These are phyloP conservation scores for Pythium guiyangense DNA, from an alignment of 352 stramenopile genomes.

Conservation along the genomic window DNA sequence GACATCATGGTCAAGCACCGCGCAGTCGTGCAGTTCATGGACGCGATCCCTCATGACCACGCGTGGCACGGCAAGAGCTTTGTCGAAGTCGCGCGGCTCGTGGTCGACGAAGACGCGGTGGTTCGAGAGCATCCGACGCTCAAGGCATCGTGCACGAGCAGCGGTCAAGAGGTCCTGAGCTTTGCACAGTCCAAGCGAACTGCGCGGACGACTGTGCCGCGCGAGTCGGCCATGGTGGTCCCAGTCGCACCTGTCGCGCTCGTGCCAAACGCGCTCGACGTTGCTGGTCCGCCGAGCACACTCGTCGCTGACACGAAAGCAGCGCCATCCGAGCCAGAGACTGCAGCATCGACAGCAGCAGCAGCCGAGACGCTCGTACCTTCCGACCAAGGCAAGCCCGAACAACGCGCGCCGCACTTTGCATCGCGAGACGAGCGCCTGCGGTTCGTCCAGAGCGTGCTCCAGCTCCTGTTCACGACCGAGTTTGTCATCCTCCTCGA, in stretches of 20 bases:
- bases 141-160: not conserved
- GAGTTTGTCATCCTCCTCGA: slow-evolving; percentile 18
- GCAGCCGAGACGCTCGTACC: not conserved
- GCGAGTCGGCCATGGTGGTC: not conserved
- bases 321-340: not conserved
- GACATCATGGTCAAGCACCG: not conserved
- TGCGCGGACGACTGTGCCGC: not conserved
- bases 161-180: not conserved
- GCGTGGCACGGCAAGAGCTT: slow-evolving; percentile 2
- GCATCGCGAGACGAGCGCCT: not conserved
- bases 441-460: not conserved
- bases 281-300: too few species aligned
- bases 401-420: not conserved
- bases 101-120: slow-evolving; percentile 7
- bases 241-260: not conserved
- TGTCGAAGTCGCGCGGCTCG: slow-evolving; percentile 3
- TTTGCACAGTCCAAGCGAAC: not conserved
- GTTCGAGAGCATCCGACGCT: not conserved
- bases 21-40: not conserved
- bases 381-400: not conserved
- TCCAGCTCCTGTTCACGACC: slow-evolving; percentile 7
- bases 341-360: too few species aligned
- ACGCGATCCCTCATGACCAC: slow-evolving; percentile 1
- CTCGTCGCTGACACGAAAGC: too few species aligned
- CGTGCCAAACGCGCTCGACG: too few species aligned